Percentiles rank a stretch among this genome's conserved stretches.
These are phyloP conservation scores for Tetracladium marchalianum DNA, from an alignment of 495 filamentous ascomycete genomes.

Conservation along the genomic window DNA sequence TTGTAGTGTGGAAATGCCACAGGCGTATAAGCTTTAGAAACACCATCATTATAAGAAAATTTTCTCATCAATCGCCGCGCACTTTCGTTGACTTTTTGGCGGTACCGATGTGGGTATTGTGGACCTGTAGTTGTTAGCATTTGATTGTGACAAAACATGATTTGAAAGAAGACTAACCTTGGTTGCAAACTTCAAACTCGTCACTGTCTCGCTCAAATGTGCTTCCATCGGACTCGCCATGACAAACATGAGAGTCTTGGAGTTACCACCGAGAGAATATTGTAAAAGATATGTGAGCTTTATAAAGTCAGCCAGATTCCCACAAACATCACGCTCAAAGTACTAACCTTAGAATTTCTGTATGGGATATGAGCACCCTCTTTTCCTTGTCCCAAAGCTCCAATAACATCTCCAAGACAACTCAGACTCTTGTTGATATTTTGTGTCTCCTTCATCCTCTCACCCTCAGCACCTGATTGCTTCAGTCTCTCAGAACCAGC, in stretches of 20 bases:
- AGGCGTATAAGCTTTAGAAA: too few relatives aligned
- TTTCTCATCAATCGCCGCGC: not conserved
- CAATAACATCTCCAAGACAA: constrained; percentile 90
- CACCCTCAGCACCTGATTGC: constrained; percentile 73
- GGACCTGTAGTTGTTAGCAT: constrained; percentile 35
- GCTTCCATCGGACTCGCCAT: constrained; percentile 91
- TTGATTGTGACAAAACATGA: not conserved
- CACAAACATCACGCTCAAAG: not conserved
- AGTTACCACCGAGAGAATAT: constrained; percentile 90
- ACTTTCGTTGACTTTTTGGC: constrained; percentile 67
- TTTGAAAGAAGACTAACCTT: constrained; percentile 46
- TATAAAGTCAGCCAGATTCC: constrained; percentile 3
- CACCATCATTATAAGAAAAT: too few relatives aligned
- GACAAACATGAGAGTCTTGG: constrained; percentile 98
- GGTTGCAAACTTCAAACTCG: constrained; percentile 90
- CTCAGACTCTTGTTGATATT: constrained; percentile 93
- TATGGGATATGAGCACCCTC: constrained; percentile 86
- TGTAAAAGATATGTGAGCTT: constrained; percentile 91
- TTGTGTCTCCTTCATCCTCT: constrained; percentile 86
- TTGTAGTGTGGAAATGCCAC: too few relatives aligned
- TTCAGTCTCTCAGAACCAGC: constrained; percentile 88
- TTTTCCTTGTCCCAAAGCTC: constrained; percentile 76
- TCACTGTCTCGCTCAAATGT: constrained; percentile 87
- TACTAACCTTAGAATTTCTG: constrained; percentile 78
- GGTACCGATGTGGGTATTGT: constrained; percentile 84